Conservation (phyloP, 192 early-diverging fungal genomes). For the Oehlia diaphana region DNA sequence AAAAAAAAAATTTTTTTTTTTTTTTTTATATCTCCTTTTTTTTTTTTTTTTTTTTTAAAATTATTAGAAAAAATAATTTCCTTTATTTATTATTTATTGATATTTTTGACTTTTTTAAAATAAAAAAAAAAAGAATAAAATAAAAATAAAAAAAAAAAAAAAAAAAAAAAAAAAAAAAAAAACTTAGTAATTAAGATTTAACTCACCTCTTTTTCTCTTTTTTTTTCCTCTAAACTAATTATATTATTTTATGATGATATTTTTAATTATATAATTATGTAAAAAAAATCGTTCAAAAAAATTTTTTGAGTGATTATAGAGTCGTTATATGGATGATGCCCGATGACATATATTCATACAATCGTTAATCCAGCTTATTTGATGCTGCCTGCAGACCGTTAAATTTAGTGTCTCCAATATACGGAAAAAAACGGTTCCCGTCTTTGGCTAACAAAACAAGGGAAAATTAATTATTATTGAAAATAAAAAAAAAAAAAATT, state of each 20-base stretch:
- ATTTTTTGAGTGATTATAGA: not conserved
- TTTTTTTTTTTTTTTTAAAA: too few relatives aligned
- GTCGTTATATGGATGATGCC: not conserved
- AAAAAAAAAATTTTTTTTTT: too few relatives aligned
- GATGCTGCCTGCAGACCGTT: conserved; percentile 11
- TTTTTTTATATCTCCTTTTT: too few relatives aligned
- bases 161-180: not conserved
- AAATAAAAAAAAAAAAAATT: not conserved
- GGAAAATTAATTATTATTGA: not conserved
- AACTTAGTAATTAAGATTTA: not conserved
- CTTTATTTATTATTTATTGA: too few relatives aligned
- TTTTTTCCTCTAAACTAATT: not conserved
- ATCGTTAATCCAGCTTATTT: not conserved
- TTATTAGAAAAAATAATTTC: too few relatives aligned
- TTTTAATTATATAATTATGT: not conserved
- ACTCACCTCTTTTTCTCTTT: not conserved
- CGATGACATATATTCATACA: not conserved
- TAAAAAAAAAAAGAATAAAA: too few relatives aligned
- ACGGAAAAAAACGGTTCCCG: conserved; percentile 12
- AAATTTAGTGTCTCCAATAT: not conserved
- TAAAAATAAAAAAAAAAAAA: too few relatives aligned
- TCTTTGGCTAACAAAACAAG: conserved; percentile 7
- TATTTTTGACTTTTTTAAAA: too few relatives aligned
- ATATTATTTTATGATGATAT: conserved; percentile 13
- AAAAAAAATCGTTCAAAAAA: not conserved